These are phyloP conservation scores for Pythium utonaiense DNA, from an alignment of 352 stramenopile genomes.

Conservation along the genomic window DNA sequence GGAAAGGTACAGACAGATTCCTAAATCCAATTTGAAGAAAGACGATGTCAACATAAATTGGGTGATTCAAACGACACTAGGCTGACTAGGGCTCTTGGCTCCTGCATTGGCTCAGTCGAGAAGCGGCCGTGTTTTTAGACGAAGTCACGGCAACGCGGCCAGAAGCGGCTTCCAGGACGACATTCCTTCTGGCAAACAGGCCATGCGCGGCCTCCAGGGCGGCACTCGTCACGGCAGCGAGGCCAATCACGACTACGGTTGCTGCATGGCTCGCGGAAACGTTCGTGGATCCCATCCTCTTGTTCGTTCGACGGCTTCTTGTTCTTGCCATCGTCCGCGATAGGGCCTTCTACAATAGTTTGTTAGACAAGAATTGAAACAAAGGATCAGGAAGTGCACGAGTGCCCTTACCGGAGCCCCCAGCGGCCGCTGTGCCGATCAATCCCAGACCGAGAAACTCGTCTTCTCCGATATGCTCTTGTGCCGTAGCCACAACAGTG, in stretches of 20 bases:
- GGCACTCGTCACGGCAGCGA: slow-evolving; percentile 14
- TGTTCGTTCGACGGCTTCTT: not conserved
- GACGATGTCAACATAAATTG: not conserved
- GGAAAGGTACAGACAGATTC: no score
- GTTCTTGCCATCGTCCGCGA: not conserved
- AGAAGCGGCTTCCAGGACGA: slow-evolving; percentile 10
- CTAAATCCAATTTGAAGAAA: no score
- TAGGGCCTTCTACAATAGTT: not conserved
- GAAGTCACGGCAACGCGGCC: slow-evolving; percentile 17
- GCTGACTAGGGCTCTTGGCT: not conserved
- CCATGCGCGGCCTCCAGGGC: slow-evolving; percentile 9
- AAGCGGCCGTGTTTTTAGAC: not conserved
- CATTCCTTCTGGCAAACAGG: slow-evolving; percentile 7
- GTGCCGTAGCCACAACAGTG: not conserved
- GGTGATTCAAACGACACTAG: slow-evolving; percentile 3
- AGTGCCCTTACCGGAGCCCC: not conserved
- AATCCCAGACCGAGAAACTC: not conserved
- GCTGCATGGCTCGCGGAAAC: not conserved
- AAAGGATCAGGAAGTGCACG: no score
- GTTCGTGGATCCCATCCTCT: not conserved
- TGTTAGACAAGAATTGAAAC: no score
- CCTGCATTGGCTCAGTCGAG: not conserved
- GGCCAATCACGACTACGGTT: slow-evolving; percentile 2
- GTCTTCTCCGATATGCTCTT: not conserved
- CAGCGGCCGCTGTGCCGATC: not conserved